Percentiles rank a stretch among this genome's conserved stretches.
Evolutionary conservation across 2,329 filamentous ascomycete species (phyloP).

Genomic region (Apiospora pterosperma): DNA sequence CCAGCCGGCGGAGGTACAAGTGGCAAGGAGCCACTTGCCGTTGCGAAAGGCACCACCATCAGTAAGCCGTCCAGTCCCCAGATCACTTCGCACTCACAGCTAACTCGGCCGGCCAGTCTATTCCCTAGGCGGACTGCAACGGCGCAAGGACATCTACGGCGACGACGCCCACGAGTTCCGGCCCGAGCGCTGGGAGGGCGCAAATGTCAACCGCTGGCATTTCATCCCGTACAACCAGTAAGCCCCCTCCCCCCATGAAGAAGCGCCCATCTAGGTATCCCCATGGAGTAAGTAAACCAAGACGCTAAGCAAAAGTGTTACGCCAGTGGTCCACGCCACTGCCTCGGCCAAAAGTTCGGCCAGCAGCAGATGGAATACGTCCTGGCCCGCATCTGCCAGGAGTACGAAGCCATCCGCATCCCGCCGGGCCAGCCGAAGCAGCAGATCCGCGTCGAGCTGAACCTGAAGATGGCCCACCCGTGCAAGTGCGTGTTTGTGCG

Average conservation of each 20-base stretch:
- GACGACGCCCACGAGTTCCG: not conserved
- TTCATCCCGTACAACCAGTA: not conserved
- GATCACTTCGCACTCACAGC: not conserved
- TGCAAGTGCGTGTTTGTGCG: not conserved
- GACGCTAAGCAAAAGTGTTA: not conserved
- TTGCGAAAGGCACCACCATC: not conserved
- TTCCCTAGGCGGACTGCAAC: not conserved
- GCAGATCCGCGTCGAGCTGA: not conserved
- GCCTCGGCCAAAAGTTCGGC: not conserved
- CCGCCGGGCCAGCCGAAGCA: not conserved
- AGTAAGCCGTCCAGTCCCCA: not conserved
- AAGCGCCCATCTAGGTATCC: not conserved
- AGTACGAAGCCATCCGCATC: not conserved
- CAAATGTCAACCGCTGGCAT: not conserved
- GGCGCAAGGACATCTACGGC: not conserved
- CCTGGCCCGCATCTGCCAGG: not conserved
- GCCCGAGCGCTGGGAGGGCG: not conserved
- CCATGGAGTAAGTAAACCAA: not conserved
- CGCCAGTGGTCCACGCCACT: not conserved
- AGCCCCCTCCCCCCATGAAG: not conserved
- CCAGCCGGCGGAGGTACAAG: not conserved
- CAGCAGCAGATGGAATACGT: not conserved
- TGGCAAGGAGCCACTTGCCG: not conserved
- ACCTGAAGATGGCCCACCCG: not conserved
- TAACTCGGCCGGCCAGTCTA: not conserved